Conservation (phyloP, 805 yeast genomes). For the Nakazawaea ernobii region DNA sequence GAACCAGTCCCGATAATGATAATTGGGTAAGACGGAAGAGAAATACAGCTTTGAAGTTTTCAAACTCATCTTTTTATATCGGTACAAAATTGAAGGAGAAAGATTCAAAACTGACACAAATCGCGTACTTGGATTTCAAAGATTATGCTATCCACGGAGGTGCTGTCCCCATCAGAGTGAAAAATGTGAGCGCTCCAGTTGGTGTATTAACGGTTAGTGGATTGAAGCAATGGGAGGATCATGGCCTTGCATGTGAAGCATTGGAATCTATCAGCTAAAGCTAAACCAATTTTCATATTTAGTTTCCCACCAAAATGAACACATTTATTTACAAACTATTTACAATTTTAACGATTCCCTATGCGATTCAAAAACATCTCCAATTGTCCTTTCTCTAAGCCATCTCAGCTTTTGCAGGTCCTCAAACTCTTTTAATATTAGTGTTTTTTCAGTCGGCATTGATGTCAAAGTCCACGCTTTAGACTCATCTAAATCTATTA, state of each 20-base stretch:
- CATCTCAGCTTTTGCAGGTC: background rate
- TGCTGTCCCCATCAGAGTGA: slow-evolving; percentile 41
- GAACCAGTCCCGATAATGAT: slow-evolving; percentile 45
- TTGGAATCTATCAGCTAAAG: background rate
- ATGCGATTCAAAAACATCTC: background rate
- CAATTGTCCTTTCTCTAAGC: background rate
- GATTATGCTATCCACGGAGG: slow-evolving; percentile 56
- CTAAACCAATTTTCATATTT: too few relatives aligned
- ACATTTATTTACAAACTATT: too few relatives aligned
- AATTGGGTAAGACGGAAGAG: slow-evolving; percentile 46
- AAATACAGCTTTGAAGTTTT: slow-evolving; percentile 41
- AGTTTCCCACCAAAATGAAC: too few relatives aligned
- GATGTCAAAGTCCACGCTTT: background rate
- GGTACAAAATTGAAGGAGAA: slow-evolving; percentile 36
- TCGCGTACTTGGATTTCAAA: slow-evolving; percentile 31
- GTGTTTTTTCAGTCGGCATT: too few relatives aligned
- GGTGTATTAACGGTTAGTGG: slow-evolving; percentile 54
- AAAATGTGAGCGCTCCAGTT: slow-evolving; percentile 22
- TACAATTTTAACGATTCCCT: background rate
- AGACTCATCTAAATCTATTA: background rate
- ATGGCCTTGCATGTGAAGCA: slow-evolving; percentile 36
- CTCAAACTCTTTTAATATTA: background rate
- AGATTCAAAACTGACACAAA: slow-evolving; percentile 31
- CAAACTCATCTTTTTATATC: slow-evolving; percentile 40
- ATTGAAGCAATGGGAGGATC: slow-evolving; percentile 50